Conservation (phyloP, 148 eudicot species). For the Rhododendron vialii region DNA sequence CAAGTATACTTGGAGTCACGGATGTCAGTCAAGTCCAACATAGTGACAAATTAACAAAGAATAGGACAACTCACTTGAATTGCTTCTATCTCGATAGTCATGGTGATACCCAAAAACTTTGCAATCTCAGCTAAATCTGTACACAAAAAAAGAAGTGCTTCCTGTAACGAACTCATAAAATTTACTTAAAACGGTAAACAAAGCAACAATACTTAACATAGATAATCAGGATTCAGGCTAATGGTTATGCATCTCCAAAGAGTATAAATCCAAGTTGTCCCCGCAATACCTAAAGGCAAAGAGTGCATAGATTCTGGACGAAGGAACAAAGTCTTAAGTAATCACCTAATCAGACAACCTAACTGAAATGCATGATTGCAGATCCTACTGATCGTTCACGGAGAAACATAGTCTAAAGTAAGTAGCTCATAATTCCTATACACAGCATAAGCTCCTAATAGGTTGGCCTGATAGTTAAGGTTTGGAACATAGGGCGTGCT, state of each 20-base stretch:
- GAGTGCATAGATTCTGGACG: not conserved
- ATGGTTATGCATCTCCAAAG: not conserved
- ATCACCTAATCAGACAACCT: not conserved
- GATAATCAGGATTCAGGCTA: not conserved
- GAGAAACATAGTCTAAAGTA: not conserved
- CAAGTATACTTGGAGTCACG: not conserved
- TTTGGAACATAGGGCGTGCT: not conserved
- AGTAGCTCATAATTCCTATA: not conserved
- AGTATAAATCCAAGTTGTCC: not conserved
- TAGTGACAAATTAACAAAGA: not conserved
- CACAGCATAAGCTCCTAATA: not conserved
- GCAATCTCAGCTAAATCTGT: constrained; percentile 98
- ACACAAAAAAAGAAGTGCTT: constrained; percentile 4
- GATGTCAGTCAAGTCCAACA: not conserved
- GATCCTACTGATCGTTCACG: not conserved
- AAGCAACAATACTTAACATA: not conserved
- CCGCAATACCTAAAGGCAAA: not conserved
- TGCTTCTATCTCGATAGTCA: constrained; percentile 75
- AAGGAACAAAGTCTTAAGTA: not conserved
- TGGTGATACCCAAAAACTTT: constrained; percentile 88
- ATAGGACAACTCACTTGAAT: constrained; percentile 63
- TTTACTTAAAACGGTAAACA: not conserved
- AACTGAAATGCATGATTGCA: not conserved
- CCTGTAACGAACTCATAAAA: not conserved
- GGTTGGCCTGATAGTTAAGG: not conserved